Base-by-base conservation (phyloP, 1,284 basidiomycete species). In the Pseudozyma pruni region DNA sequence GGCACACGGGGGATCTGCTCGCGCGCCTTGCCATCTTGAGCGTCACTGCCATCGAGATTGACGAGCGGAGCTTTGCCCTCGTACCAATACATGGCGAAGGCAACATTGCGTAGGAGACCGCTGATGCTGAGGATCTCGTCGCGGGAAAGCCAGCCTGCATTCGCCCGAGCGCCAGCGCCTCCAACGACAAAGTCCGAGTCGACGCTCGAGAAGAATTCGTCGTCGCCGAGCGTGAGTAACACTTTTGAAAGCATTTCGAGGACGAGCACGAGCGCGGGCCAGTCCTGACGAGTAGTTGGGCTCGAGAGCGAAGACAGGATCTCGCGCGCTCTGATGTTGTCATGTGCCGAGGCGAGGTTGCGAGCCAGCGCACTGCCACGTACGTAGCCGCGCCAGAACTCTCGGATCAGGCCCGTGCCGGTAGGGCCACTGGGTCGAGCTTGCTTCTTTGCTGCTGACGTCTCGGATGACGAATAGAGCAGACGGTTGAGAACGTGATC, bases 141-240 rank as follows among this genome's bases (percentile, higher is more conserved):
- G 8, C 94, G 83, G 0, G 87, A 86, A 3, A 98, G 86, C 1
- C 67, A 70, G 32, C 45, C 60, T 17, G 42, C 44, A 20, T 53
- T 70, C 3, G 31, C 25, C 7, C 44, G 44, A n/a, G 49, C 50
- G 32, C 55, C 45, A 8, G 49, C 38, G 22, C 53, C 59, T 9
- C 41, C 54, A 32, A 55, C 31, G 1, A 19, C 46, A 19, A 47
- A 41, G 14, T 14, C 34, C 5, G 48, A 50, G 37, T 53, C 49
- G 43, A 16, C 33, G 17, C 39, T 34, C 22, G 88, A 87, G 80
- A 94, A 94, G 84, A 98, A 98, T 82, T 98, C 95, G 81, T 98
- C 95, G 74, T 98, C 96, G 2, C 92, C 92, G 85, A 98, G 91
- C 0, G 94, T 93, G 35, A 94, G 86, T 17, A 98, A 87, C 11